A percentile compares a stretch with the other conserved stretches of the same genome.
phyloP scores from a whole-genome alignment of 768 basidiomycete genomes.

The Stropharia rugosoannulata region DNA sequence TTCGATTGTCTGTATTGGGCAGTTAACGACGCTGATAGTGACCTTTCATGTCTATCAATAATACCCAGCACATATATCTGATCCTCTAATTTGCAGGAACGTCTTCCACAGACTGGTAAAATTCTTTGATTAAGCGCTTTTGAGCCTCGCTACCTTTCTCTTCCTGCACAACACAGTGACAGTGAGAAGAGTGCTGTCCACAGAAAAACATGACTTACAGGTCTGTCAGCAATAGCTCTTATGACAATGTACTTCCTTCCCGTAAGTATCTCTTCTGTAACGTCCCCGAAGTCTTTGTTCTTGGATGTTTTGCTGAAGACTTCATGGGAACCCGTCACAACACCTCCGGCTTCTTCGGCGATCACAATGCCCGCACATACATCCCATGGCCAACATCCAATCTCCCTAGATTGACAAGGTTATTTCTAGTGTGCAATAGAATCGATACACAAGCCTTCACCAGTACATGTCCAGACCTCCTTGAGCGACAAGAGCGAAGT shows the following conservation, averaged over 20 bases:
- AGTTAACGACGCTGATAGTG: too few species aligned
- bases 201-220: conserved; percentile 23
- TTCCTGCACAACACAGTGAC: conserved; percentile 23
- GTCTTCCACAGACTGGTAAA: conserved; percentile 82
- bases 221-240: conserved; percentile 61
- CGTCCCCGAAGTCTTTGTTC: conserved; percentile 49
- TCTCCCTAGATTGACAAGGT: conserved; percentile 52
- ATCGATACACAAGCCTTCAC: conserved; percentile 37
- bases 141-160: conserved; percentile 76
- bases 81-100: conserved; percentile 48
- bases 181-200: background rate
- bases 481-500: conserved; percentile 83
- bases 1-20: too few species aligned
- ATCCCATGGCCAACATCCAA: conserved; percentile 85
- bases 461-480: conserved; percentile 89
- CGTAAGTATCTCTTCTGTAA: conserved; percentile 67
- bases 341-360: conserved; percentile 83
- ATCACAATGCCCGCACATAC: conserved; percentile 92
- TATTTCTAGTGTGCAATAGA: background rate
- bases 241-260: conserved; percentile 84
- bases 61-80: background rate
- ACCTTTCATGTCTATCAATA: too few species aligned
- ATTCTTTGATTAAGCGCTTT: conserved; percentile 78
- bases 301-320: conserved; percentile 37
- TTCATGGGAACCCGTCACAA: conserved; percentile 69